Base-by-base conservation (phyloP, 192 early-diverging fungal species). In the Rhizophagus clarus region DNA sequence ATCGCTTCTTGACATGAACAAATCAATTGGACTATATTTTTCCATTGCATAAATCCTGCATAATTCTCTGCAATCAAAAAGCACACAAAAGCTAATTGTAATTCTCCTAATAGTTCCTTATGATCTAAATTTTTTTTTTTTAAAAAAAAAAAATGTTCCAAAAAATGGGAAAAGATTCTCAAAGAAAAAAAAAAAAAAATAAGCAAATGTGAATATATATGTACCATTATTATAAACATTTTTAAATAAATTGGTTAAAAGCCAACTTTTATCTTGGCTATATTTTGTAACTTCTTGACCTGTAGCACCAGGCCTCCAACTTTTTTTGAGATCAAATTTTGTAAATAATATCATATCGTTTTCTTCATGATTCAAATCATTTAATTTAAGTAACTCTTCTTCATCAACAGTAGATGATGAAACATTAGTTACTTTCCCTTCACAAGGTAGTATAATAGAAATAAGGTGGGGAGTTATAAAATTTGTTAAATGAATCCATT, bases 191-290 rank as follows among this genome's bases (percentile, higher is more conserved):
- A 37, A 68, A 20, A 68, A 26, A 29, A 68, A 40, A 34, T 34
- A 68, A 0, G 3, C 8, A n/a, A 15, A 69, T 61, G 17, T n/a
- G n/a, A n/a, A n/a, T 37, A 26, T 11, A 47, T 4, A 68, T 81
- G 61, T 85, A 88, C 90, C 85, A 63, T 86, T 83, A 61, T 82
- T 77, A 77, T 87, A 91, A 2, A 79, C 76, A 10, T 78, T 69
- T 10, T 74, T 80, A 37, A 95, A 81, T 1, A 95, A 61, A 24
- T 91, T 67, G 5, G 74, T 70, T 61, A 96, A 83, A 34, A 98
- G 88, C 91, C 93, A 98, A 45, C 92, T 92, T 83, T 97, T 97
- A 88, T 99, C 98, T 34, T 91, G 79, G 82, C 92, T 95, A 87
- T 95, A 96, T 71, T 88, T 88, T 56, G 93, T 95, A 1, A 94